These are phyloP conservation scores for Candida sojae DNA, from an alignment of 1,139 yeast genomes.

Conservation along the genomic window DNA sequence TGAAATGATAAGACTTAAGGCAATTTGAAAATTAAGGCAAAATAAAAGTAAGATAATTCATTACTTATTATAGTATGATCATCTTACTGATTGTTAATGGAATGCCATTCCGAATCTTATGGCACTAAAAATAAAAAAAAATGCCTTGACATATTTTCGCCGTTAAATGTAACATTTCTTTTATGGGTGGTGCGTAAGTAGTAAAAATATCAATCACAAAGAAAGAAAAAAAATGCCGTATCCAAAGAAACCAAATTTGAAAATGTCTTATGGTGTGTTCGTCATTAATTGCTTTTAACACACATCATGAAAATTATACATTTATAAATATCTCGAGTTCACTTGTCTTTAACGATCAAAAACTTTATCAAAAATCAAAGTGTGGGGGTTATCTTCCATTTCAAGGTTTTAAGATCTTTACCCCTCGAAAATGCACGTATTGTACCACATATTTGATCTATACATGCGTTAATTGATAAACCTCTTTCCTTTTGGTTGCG, in stretches of 20 bases:
- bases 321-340: neutral
- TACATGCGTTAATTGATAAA: too few species aligned
- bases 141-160: constrained; percentile 1
- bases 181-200: too few species aligned
- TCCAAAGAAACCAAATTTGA: neutral
- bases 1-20: neutral
- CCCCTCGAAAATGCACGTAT: too few species aligned
- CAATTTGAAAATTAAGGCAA: neutral
- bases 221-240: neutral
- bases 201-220: too few species aligned
- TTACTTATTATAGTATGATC: neutral
- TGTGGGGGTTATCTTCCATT: too few species aligned
- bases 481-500: too few species aligned
- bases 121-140: neutral
- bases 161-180: neutral
- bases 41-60: neutral
- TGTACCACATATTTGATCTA: too few species aligned
- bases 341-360: constrained; percentile 1
- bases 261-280: neutral
- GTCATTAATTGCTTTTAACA: constrained; percentile 1
- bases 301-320: neutral
- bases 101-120: constrained; percentile 2
- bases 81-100: constrained; percentile 1
- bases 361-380: too few species aligned
- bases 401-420: too few species aligned